Evolutionary conservation across 2,329 filamentous ascomycete species (phyloP), one percentile per base, ranked within the genome.

Genomic region (Sclerotinia sclerotiorum): DNA sequence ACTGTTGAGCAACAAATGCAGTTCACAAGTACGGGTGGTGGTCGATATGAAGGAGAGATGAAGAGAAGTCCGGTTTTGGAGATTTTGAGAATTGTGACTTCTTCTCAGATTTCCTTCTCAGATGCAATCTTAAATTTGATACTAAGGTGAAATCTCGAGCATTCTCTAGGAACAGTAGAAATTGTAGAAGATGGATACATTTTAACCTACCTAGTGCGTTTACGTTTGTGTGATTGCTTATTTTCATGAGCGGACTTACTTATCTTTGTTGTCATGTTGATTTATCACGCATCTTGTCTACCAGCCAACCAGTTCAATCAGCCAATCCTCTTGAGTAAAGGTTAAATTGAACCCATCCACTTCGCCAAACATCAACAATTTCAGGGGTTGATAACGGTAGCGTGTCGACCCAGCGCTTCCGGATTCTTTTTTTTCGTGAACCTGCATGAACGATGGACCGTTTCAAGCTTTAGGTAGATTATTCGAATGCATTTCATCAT

Each of bases 1-100:
- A 72, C 54, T 68, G 54, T 35, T 52, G 68, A 68, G 60, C 27
- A 64, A 64, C 46, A 24, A 46, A 52, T 21, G 32, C 35, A 27
- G 48, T 56, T 44, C 17, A 51, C 51, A 27, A 49, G 15, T 56
- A 39, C 11, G 39, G 39, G 39, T 42, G 39, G 39, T 42, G 32
- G 21, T 39, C 8, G 52, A 32, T 35, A 63, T 54, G 46, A 52
- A 67, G 27, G 51, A 21, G 51, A 32, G 15, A 7, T 32, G 51
- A 54, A 48, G 42, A 56, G 51, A 54, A 48, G 42, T 65, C 27
- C n/a, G 15, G 19, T 42, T 42, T 44, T 8, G 35, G 8, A 35
- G 35, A 35, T 21, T 63, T 49, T 60, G 13, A 39, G 27, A 19
- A 13, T 21, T 39, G 39, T 39, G 46, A 51, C n/a, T 51, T n/a